These are phyloP conservation scores for Mycotypha africana DNA, from an alignment of 371 early-diverging fungal genomes.

Conservation along the genomic window DNA sequence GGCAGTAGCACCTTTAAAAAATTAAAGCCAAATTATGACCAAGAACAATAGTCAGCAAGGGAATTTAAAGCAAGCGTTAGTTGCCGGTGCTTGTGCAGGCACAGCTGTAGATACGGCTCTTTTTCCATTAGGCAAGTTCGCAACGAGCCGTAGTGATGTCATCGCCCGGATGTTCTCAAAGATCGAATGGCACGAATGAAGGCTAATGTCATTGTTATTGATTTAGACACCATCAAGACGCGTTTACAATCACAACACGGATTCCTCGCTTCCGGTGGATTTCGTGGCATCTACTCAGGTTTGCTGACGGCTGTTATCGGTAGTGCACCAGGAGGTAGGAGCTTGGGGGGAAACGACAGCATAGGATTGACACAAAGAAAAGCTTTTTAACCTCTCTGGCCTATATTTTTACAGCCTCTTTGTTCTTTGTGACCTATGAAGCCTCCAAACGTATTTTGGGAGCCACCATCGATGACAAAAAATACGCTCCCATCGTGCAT, in stretches of 20 bases:
- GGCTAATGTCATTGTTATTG: neutral
- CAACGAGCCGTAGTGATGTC: no score
- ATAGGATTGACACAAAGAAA: no score
- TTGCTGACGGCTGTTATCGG: slow-evolving; percentile 90
- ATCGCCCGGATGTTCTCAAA: no score
- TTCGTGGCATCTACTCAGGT: slow-evolving; percentile 88
- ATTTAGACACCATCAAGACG: slow-evolving; percentile 87
- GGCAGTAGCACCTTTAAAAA: no score
- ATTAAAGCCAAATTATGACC: no score
- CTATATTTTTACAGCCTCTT: slow-evolving; percentile 55
- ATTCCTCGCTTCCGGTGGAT: slow-evolving; percentile 86
- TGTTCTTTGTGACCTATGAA: slow-evolving; percentile 93
- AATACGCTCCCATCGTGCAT: slow-evolving; percentile 65
- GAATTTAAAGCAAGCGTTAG: slow-evolving; percentile 38
- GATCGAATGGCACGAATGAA: no score
- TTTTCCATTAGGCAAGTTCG: slow-evolving; percentile 68
- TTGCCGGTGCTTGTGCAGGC: slow-evolving; percentile 82
- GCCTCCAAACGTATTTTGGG: slow-evolving; percentile 55
- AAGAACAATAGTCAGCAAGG: no score
- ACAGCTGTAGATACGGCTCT: slow-evolving; percentile 84
- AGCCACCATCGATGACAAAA: slow-evolving; percentile 24
- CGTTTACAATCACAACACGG: slow-evolving; percentile 85
- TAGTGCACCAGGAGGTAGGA: slow-evolving; percentile 90
- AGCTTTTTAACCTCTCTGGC: neutral
- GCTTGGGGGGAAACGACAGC: no score